These are phyloP conservation scores for Malus sylvestris DNA, from an alignment of 306 rosid species.

Conservation along the genomic window DNA sequence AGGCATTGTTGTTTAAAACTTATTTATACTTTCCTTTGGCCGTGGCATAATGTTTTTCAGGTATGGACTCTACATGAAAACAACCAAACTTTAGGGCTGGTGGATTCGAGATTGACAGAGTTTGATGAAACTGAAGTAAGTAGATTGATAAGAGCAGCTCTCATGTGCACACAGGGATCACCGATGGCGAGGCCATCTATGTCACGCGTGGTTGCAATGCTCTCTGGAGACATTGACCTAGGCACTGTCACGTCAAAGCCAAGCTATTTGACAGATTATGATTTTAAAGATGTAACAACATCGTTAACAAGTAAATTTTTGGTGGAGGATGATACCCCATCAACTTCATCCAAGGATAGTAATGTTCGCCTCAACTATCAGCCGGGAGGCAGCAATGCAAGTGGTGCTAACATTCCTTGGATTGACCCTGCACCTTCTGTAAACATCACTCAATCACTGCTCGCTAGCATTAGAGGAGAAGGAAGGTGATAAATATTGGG, in stretches of 20 bases:
- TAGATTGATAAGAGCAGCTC: constrained; percentile 14
- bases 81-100: background rate
- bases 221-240: constrained; percentile 9
- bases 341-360: background rate
- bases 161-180: constrained; percentile 21
- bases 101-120: constrained; percentile 9
- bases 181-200: constrained; percentile 14
- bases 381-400: background rate
- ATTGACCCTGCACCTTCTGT: background rate
- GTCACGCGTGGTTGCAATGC: constrained; percentile 28
- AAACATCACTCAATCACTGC: background rate
- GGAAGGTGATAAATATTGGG: constrained; percentile 3
- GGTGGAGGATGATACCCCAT: background rate
- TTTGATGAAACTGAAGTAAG: constrained; percentile 5
- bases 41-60: background rate
- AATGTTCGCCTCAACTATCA: background rate
- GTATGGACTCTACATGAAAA: constrained; percentile 21
- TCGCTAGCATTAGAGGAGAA: background rate
- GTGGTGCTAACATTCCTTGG: background rate
- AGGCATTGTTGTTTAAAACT: background rate
- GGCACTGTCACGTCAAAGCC: constrained; percentile 7
- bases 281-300: constrained; percentile 7
- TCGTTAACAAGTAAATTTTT: background rate
- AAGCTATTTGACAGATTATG: constrained; percentile 19
- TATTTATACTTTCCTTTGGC: background rate